Conservation (phyloP, 768 basidiomycete species). For the Naganishia vaughanmartiniae region DNA sequence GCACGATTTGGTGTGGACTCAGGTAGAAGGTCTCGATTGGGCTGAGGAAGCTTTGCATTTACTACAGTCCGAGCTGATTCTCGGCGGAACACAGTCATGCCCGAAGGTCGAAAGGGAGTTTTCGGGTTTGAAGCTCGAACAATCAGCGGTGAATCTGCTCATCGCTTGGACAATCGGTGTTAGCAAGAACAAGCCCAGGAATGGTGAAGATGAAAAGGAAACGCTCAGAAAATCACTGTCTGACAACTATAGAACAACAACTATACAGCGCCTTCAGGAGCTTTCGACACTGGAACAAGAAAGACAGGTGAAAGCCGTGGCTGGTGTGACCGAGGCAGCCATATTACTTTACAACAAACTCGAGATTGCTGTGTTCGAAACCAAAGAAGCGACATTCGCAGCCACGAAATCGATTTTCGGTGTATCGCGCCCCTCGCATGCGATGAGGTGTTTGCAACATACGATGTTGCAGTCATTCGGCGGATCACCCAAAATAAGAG, state of each 20-base stretch:
- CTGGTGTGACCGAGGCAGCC: not conserved
- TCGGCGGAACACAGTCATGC: not conserved
- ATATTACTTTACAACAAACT: conserved; percentile 5
- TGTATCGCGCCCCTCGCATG: not conserved
- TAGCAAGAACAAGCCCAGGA: conserved; percentile 65
- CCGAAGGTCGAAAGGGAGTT: conserved; percentile 41
- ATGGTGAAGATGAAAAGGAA: conserved; percentile 62
- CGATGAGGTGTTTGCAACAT: not conserved
- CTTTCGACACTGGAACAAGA: not conserved
- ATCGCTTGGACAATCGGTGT: conserved; percentile 75
- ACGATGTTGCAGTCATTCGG: conserved; percentile 1
- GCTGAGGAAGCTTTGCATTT: conserved; percentile 55
- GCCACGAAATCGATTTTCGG: not conserved
- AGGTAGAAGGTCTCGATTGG: conserved; percentile 77
- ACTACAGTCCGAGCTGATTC: not conserved
- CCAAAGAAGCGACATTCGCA: not conserved
- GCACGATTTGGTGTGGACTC: conserved; percentile 88
- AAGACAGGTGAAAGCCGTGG: conserved; percentile 45
- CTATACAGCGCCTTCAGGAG: not conserved
- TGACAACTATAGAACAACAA: not conserved
- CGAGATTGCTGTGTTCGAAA: not conserved
- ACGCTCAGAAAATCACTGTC: conserved; percentile 1
- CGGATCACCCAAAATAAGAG: conserved; percentile 48
- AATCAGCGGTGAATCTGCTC: conserved; percentile 58
- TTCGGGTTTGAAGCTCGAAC: not conserved